Percentiles rank a stretch among this genome's conserved stretches.
Conservation (phyloP, 2,329 filamentous ascomycete genomes). For the Colletotrichum spinosum region DNA sequence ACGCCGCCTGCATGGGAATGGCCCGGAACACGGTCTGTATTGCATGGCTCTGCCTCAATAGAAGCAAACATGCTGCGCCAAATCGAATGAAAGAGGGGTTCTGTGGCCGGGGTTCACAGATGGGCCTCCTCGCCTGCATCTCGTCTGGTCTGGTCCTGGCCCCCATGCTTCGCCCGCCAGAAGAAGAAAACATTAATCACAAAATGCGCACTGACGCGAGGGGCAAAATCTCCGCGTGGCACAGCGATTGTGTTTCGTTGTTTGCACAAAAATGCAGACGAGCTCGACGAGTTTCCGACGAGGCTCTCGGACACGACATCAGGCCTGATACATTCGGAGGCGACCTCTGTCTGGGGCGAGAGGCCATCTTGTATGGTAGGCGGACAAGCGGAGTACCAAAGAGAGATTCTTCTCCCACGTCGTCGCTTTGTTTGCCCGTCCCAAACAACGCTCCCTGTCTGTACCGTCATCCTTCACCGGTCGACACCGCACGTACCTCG, state of each 20-base stretch:
- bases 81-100: neutral
- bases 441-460: too few relatives aligned
- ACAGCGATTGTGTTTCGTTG: neutral
- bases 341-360: neutral
- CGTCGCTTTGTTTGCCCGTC: too few relatives aligned
- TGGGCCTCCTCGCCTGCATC: too few relatives aligned
- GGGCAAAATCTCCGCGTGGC: slow-evolving; percentile 10
- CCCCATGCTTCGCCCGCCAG: neutral
- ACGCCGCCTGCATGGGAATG: slow-evolving; percentile 11
- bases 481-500: neutral
- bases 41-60: neutral
- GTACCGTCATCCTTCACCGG: neutral
- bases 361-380: neutral
- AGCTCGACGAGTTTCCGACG: neutral
- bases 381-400: too few relatives aligned
- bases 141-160: neutral
- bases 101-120: too few relatives aligned
- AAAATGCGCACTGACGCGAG: neutral
- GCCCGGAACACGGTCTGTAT: too few relatives aligned
- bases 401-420: too few relatives aligned
- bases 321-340: too few relatives aligned
- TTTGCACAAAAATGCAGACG: slow-evolving; percentile 6
- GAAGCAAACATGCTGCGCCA: slow-evolving; percentile 18
- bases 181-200: neutral
- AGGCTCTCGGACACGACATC: neutral